These are phyloP conservation scores for Diaporthe sp. DNA, from an alignment of 2,329 filamentous ascomycete genomes.

Conservation along the genomic window DNA sequence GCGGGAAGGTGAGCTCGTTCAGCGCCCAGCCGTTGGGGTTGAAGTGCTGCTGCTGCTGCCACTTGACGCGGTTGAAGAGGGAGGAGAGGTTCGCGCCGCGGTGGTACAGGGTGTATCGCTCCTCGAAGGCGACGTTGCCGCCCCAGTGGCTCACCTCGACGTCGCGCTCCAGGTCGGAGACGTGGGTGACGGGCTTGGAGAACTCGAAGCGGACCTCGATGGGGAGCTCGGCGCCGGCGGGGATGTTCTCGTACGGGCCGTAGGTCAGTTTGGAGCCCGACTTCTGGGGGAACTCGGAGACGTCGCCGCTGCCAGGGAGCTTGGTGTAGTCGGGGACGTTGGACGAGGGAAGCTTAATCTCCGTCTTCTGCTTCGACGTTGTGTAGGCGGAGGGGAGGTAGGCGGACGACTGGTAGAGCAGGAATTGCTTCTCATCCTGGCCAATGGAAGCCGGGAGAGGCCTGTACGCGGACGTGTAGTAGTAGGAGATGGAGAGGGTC, in stretches of 20 bases:
- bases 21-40: slow-evolving; percentile 82
- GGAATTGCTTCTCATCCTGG: slow-evolving; percentile 89
- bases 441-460: slow-evolving; percentile 84
- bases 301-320: slow-evolving; percentile 71
- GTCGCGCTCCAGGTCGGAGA: slow-evolving; percentile 84
- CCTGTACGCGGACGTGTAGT: slow-evolving; percentile 79
- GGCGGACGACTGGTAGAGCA: slow-evolving; percentile 86
- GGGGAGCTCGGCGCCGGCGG: slow-evolving; percentile 79
- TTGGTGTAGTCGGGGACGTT: slow-evolving; percentile 89
- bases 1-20: slow-evolving; percentile 82
- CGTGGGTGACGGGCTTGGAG: slow-evolving; percentile 88
- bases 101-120: slow-evolving; percentile 90
- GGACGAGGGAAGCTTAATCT: slow-evolving; percentile 85
- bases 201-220: slow-evolving; percentile 92
- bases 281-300: slow-evolving; percentile 76
- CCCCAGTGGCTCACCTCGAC: slow-evolving; percentile 98
- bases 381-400: slow-evolving; percentile 86
- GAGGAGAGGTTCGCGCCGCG: slow-evolving; percentile 81
- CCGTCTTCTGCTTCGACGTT: slow-evolving; percentile 95
- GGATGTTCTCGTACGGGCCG: slow-evolving; percentile 85
- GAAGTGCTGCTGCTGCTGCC: slow-evolving; percentile 79
- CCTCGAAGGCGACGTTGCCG: slow-evolving; percentile 94
- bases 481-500: slow-evolving; percentile 89
- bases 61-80: slow-evolving; percentile 82
- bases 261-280: slow-evolving; percentile 89